Conservation (phyloP, 257 asterid genomes). For the Jacaranda mimosifolia region DNA sequence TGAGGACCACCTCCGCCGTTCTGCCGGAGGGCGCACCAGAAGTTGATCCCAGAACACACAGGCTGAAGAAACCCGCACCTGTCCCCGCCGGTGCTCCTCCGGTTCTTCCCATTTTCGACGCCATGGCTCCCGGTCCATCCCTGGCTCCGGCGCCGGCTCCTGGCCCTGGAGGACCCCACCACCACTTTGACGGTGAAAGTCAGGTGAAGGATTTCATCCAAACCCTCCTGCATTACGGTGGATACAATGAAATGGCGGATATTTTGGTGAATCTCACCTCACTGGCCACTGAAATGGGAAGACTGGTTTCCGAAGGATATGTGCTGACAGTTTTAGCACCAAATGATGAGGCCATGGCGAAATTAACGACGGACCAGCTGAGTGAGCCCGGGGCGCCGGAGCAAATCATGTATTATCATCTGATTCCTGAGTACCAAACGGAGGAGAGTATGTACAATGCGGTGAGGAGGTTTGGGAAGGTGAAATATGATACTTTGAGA, state of each 20-base stretch:
- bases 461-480: slow-evolving; percentile 87
- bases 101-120: slow-evolving; percentile 69
- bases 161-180: slow-evolving; percentile 91
- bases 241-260: slow-evolving; percentile 93
- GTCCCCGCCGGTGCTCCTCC: slow-evolving; percentile 80
- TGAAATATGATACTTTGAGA: slow-evolving; percentile 79
- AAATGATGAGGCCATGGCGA: slow-evolving; percentile 97
- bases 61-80: slow-evolving; percentile 63
- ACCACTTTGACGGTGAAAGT: slow-evolving; percentile 92
- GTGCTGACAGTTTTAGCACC: slow-evolving; percentile 89
- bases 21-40: slow-evolving; percentile 88
- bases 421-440: slow-evolving; percentile 91
- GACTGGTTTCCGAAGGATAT: slow-evolving; percentile 86
- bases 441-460: slow-evolving; percentile 98
- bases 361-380: slow-evolving; percentile 79
- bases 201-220: slow-evolving; percentile 96
- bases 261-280: slow-evolving; percentile 87
- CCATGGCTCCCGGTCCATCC: slow-evolving; percentile 92
- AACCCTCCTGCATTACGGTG: slow-evolving; percentile 89
- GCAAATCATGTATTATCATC: slow-evolving; percentile 87
- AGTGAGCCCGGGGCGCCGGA: slow-evolving; percentile 97
- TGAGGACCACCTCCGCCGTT: slow-evolving; percentile 77
- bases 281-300: slow-evolving; percentile 91
- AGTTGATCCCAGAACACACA: slow-evolving; percentile 82
- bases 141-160: slow-evolving; percentile 98